Conservation (phyloP, 2,329 filamentous ascomycete genomes). For the Xylaria sp. region DNA sequence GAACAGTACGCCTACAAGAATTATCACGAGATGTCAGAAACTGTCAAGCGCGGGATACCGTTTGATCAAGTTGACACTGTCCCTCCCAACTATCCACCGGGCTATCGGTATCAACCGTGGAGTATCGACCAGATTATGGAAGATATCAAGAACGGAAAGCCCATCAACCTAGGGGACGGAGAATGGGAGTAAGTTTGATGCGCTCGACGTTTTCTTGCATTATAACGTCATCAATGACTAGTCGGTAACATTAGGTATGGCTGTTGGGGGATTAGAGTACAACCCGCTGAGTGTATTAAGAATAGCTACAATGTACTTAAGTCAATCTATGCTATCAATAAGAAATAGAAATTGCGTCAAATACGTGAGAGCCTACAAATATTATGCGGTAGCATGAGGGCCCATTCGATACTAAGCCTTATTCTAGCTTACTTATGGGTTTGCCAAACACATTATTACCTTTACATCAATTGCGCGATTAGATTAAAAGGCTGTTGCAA, state of each 20-base stretch:
- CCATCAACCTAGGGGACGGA: conserved; percentile 49
- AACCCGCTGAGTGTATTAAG: background rate
- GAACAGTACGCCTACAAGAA: conserved; percentile 52
- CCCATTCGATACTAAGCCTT: background rate
- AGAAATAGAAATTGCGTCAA: background rate
- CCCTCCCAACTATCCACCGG: conserved; percentile 51
- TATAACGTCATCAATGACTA: background rate
- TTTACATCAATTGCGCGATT: background rate
- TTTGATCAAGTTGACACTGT: conserved; percentile 47
- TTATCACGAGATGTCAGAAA: conserved; percentile 49
- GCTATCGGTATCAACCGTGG: conserved; percentile 54
- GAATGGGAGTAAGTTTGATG: conserved; percentile 44
- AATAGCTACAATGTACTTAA: background rate
- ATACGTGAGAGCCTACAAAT: background rate
- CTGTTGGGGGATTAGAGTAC: background rate
- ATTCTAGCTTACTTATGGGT: background rate
- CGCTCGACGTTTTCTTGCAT: background rate
- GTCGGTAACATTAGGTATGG: background rate
- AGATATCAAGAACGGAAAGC: conserved; percentile 48
- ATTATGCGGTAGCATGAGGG: background rate
- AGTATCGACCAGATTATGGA: conserved; percentile 55
- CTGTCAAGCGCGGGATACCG: conserved; percentile 46
- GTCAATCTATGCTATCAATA: background rate
- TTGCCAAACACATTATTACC: background rate
- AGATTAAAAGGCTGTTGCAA: background rate